These are phyloP conservation scores for Nematocida sp. DNA, from an alignment of 371 early-diverging fungal genomes.

Conservation along the genomic window DNA sequence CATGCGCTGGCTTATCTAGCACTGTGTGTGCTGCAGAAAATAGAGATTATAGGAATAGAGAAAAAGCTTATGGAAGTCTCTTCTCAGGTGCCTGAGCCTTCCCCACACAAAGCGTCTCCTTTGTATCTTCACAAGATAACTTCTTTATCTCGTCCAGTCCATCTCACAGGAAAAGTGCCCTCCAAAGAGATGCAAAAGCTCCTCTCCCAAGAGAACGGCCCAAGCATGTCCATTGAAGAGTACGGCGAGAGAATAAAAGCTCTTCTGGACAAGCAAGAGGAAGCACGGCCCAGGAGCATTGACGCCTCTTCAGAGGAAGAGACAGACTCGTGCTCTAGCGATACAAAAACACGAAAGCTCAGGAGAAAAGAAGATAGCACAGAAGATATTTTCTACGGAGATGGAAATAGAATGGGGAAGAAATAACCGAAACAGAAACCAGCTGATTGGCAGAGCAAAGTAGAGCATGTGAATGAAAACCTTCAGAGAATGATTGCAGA, in stretches of 20 bases:
- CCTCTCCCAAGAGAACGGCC: constrained; percentile 6
- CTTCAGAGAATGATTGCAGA: no score
- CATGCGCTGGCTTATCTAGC: not conserved
- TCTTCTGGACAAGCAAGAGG: not conserved
- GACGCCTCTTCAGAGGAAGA: not conserved
- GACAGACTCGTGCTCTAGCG: no score
- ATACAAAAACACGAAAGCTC: no score
- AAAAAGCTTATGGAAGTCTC: not conserved
- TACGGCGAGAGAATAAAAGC: constrained; percentile 46
- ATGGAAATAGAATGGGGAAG: constrained; percentile 42
- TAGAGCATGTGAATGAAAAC: no score
- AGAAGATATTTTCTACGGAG: constrained; percentile 5
- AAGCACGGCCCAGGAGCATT: not conserved
- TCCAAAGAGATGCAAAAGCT: constrained; percentile 12
- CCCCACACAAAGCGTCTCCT: not conserved
- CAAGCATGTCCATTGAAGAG: constrained; percentile 41
- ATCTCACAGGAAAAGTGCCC: constrained; percentile 8
- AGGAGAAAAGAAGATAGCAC: not conserved
- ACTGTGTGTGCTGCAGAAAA: not conserved
- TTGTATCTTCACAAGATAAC: constrained; percentile 12
- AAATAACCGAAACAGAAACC: not conserved
- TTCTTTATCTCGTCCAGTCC: not conserved
- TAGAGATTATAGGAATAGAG: constrained; percentile 23
- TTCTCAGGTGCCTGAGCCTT: not conserved
- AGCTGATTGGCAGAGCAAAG: no score